Conservation (phyloP, 805 yeast species). For the Monosporozyma aerobia region DNA sequence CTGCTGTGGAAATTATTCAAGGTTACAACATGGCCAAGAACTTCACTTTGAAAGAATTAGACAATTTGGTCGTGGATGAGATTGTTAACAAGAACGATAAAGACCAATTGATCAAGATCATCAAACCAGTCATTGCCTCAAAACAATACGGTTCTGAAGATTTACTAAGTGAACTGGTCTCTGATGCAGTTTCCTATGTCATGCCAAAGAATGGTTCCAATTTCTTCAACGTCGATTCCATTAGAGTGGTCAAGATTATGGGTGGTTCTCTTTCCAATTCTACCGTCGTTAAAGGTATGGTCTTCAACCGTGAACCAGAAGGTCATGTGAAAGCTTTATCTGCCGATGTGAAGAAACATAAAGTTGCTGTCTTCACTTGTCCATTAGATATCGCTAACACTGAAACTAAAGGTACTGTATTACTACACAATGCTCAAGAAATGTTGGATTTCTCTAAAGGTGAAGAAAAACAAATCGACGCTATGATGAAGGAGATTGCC, state of each 20-base stretch:
- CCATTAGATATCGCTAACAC: constrained; percentile 93
- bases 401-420: constrained; percentile 97
- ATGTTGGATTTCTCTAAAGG: constrained; percentile 95
- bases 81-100: constrained; percentile 40
- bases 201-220: constrained; percentile 39
- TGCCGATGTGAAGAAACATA: constrained; percentile 42
- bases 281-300: constrained; percentile 91
- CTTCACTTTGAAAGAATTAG: constrained; percentile 60
- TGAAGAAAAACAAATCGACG: constrained; percentile 89
- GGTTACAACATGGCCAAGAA: constrained; percentile 86
- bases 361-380: constrained; percentile 87
- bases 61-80: constrained; percentile 50
- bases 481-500: constrained; percentile 68
- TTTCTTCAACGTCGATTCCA: constrained; percentile 79
- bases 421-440: constrained; percentile 91
- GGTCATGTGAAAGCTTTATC: constrained; percentile 64
- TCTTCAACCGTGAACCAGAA: constrained; percentile 96
- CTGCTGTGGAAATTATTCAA: constrained; percentile 85
- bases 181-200: constrained; percentile 75
- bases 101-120: constrained; percentile 55
- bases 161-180: constrained; percentile 62
- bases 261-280: constrained; percentile 72
- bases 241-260: constrained; percentile 94
- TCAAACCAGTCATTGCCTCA: constrained; percentile 82
- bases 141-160: constrained; percentile 90